These are phyloP conservation scores for Boletus edulis DNA, from an alignment of 768 basidiomycete species.

Conservation along the genomic window DNA sequence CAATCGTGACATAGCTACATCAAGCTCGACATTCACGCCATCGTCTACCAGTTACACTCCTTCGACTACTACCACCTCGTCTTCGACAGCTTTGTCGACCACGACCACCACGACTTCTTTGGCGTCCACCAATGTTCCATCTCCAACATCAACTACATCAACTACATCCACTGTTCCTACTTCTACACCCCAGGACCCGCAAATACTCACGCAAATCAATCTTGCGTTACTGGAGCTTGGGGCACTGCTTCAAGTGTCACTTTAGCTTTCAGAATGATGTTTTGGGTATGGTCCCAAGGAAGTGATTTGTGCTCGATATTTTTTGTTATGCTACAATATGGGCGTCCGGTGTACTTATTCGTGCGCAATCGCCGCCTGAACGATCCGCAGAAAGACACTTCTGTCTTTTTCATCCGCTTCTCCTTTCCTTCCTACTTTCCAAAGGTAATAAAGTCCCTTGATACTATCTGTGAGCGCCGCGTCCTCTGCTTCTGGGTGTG, in stretches of 20 bases:
- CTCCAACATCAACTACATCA: conserved; percentile 7
- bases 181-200: conserved; percentile 15
- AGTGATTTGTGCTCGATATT: too few relatives aligned
- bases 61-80: conserved; percentile 11
- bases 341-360: conserved; percentile 8
- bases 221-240: conserved; percentile 27
- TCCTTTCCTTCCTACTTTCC: conserved; percentile 43
- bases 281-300: too few relatives aligned
- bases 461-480: conserved; percentile 51
- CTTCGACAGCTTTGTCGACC: conserved; percentile 4
- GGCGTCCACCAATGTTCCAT: conserved; percentile 2
- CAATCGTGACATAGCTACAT: conserved; percentile 20
- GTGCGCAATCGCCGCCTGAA: conserved; percentile 28
- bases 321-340: not conserved
- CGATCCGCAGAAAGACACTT: conserved; percentile 34
- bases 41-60: conserved; percentile 20
- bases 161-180: conserved; percentile 10
- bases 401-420: conserved; percentile 20
- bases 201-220: conserved; percentile 23
- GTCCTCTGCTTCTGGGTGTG: conserved; percentile 22
- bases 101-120: conserved; percentile 12
- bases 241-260: conserved; percentile 15
- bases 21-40: conserved; percentile 20
- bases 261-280: conserved; percentile 1
- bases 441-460: conserved; percentile 55